Evolutionary conservation across 176 grass and related monocot species (phyloP), one percentile per base, ranked within the genome.

Genomic region (Oryza brachyantha): DNA sequence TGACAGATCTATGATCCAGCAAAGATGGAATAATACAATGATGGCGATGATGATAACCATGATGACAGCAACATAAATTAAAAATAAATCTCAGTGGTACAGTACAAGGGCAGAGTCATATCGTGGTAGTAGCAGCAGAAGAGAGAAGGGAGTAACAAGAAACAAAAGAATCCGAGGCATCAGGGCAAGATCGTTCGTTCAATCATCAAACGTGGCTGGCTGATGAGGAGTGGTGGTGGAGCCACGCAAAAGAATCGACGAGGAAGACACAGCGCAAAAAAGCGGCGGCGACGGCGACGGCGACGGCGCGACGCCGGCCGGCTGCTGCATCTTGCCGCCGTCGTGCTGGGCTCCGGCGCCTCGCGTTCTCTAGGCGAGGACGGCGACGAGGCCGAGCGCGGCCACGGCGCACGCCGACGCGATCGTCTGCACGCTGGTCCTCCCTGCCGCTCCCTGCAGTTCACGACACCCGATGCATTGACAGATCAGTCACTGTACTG

Each of bases 281-380:
- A 43, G 39, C 3, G 79, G 66, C 29, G 73, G 73, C 41, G n/a
- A n/a, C n/a, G n/a, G n/a, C n/a, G n/a, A n/a, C n/a, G n/a, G n/a
- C n/a, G n/a, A 19, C 34, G 39, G 10, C 45, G 45, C 14, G 14
- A 17, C 43, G 43, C 2, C 11, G 26, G 7, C 45, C 45, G 45
- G 45, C 45, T 48, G 50, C 50, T 21, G 19, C 50, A n/a, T 10
- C 52, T 36, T n/a, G n/a, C n/a, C n/a, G n/a, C n/a, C n/a, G n/a
- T n/a, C n/a, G n/a, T n/a, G n/a, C n/a, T n/a, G n/a, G n/a, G n/a
- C n/a, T n/a, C n/a, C n/a, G n/a, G n/a, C n/a, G n/a, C n/a, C n/a
- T n/a, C n/a, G n/a, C n/a, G n/a, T n/a, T n/a, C 73, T 29, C 78
- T 92, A 88, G 74, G 74, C 79, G 29, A 88, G 57, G 24, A 92